Conservation (phyloP, 2,329 filamentous ascomycete genomes). For the Neopestalotiopsis rosae region DNA sequence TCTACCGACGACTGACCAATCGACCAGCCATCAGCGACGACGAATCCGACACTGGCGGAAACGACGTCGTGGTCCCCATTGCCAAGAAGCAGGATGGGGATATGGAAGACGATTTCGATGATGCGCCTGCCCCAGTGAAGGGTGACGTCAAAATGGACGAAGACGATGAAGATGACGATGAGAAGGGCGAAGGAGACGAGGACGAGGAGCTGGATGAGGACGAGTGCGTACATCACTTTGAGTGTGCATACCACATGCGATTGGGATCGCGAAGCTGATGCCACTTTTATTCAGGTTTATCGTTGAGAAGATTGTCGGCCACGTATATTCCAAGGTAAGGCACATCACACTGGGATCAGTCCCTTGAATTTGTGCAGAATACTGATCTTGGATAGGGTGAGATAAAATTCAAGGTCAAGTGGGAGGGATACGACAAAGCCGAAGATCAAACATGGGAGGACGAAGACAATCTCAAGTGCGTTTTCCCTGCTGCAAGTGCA, state of each 20-base stretch:
- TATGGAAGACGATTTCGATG: constrained; percentile 26
- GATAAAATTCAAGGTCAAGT: constrained; percentile 75
- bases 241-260: constrained; percentile 20
- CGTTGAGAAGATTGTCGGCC: constrained; percentile 74
- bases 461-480: constrained; percentile 70
- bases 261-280: neutral
- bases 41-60: constrained; percentile 40
- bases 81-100: constrained; percentile 25
- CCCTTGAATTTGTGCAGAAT: constrained; percentile 11
- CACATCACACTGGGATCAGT: neutral
- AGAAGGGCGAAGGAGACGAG: constrained; percentile 30
- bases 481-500: constrained; percentile 7
- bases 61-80: constrained; percentile 28
- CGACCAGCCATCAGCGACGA: constrained; percentile 47
- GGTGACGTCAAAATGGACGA: constrained; percentile 22
- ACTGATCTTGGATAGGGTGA: constrained; percentile 43
- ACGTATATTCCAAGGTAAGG: constrained; percentile 64
- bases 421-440: constrained; percentile 77
- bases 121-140: constrained; percentile 30
- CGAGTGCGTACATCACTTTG: constrained; percentile 34
- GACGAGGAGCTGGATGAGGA: constrained; percentile 41
- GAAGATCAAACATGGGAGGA: constrained; percentile 80
- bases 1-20: constrained; percentile 19
- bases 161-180: constrained; percentile 25
- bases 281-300: constrained; percentile 59